Conservation (phyloP, 2,329 filamentous ascomycete species). For the Colletotrichum phormii region DNA sequence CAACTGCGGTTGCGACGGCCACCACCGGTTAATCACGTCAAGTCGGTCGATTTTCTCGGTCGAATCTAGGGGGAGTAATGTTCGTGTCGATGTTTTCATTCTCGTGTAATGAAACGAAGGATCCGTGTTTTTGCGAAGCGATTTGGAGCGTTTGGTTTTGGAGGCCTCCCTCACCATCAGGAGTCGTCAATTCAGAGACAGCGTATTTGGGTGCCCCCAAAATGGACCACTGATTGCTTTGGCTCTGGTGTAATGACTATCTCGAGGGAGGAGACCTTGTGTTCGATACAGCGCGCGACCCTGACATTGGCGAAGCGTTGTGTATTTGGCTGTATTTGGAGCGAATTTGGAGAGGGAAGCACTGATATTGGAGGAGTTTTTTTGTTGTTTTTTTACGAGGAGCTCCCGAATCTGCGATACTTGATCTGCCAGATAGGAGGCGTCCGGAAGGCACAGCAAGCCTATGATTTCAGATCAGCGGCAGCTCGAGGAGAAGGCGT, state of each 20-base stretch:
- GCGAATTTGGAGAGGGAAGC: neutral
- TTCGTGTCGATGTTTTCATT: neutral
- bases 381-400: neutral
- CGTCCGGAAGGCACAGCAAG: too few relatives aligned
- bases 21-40: neutral
- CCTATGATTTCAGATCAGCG: neutral
- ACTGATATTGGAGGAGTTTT: too few relatives aligned
- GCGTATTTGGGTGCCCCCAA: too few relatives aligned
- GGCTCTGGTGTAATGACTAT: too few relatives aligned
- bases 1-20: neutral
- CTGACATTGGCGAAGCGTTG: neutral
- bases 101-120: neutral
- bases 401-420: neutral
- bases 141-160: neutral
- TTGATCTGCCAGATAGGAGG: neutral
- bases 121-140: neutral
- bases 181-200: too few relatives aligned
- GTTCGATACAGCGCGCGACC: neutral
- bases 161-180: too few relatives aligned
- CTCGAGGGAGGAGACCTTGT: neutral
- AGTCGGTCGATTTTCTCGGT: neutral
- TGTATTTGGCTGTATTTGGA: neutral
- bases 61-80: too few relatives aligned
- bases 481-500: neutral
- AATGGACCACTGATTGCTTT: too few relatives aligned